A percentile compares a stretch with the other conserved stretches of the same genome.
Conservation (phyloP, 352 stramenopile genomes). For the Phytophthora tubulina region DNA sequence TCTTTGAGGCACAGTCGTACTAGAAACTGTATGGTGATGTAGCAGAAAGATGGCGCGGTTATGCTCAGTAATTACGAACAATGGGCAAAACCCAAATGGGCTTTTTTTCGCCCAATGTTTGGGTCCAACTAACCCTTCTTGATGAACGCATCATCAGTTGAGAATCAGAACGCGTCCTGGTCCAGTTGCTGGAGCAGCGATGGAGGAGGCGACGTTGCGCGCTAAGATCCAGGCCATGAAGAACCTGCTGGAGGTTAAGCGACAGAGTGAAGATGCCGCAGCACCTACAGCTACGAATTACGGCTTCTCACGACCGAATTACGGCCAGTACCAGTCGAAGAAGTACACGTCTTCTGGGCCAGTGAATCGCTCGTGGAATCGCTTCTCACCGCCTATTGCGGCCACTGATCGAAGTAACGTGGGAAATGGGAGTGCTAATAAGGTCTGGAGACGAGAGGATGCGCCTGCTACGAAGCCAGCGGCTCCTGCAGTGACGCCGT, state of each 20-base stretch:
- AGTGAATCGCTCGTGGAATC: constrained; percentile 62
- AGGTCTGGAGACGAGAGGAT: constrained; percentile 61
- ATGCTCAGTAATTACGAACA: no score
- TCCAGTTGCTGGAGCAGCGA: constrained; percentile 22
- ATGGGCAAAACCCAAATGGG: no score
- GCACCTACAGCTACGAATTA: not conserved
- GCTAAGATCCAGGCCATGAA: constrained; percentile 88
- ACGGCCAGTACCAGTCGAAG: constrained; percentile 14
- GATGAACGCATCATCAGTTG: constrained; percentile 18
- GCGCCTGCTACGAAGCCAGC: not conserved
- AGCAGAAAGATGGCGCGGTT: no score
- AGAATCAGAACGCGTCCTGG: constrained; percentile 11
- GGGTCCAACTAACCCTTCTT: no score
- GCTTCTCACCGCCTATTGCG: constrained; percentile 12
- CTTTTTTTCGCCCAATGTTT: no score
- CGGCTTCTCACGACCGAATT: constrained; percentile 1
- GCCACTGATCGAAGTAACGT: constrained; percentile 11
- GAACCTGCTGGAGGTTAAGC: constrained; percentile 74
- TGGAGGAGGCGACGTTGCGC: constrained; percentile 79
- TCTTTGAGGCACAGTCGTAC: no score
- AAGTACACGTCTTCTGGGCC: constrained; percentile 20
- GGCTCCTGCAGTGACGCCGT: not conserved
- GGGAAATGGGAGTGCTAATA: constrained; percentile 50
- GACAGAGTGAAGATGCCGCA: constrained; percentile 9
- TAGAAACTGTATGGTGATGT: no score